Base-by-base conservation (phyloP, 2,329 filamentous ascomycete species). In the Penicillium nordicum region DNA sequence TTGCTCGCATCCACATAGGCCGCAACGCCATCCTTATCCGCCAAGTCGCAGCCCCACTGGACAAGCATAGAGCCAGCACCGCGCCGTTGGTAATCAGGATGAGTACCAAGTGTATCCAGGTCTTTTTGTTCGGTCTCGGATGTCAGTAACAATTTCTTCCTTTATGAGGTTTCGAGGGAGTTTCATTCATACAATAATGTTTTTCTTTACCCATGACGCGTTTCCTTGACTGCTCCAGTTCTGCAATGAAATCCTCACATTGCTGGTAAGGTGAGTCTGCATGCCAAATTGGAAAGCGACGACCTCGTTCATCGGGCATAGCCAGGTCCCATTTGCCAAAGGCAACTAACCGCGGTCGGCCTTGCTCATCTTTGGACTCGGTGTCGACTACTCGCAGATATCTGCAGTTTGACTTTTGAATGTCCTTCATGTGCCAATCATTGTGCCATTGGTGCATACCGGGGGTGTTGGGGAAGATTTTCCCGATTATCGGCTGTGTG, bases 41-140 rank as follows among this genome's bases (percentile, higher is more conserved):
- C 72, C 23, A 76, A 63, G 38, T 76, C 72, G 14, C 75, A 61
- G 0, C 71, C 72, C 68, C 70, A 74, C 55, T 68, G 62, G 11
- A 77, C 60, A 29, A 79, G 62, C 64, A 76, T 67, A 5, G 65
- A 65, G 2, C 70, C 76, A 4, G 76, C 76, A 1, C 75, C 76
- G n/a, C 74, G 72, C 5, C 71, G 62, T 52, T 76, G 72, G 43
- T 77, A 73, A n/a, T 74, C 68, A 0, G 77, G 76, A 49, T 76
- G 70, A 16, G 76, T 76, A 8, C 69, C 68, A 3, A 79, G 65
- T 23, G 69, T 57, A 7, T 70, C 65, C 5, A 78, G 66, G 57
- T 75, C 76, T 76, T 30, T 44, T 29, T 25, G 2, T 30, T 32
- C 7, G 5, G 11, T 30, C 21, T 14, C 2, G n/a, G 2, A 16